Evolutionary conservation across 179 eudicot genomes (phyloP), one percentile per base, ranked within the genome.

Genomic region (Carnegiea gigantea): DNA sequence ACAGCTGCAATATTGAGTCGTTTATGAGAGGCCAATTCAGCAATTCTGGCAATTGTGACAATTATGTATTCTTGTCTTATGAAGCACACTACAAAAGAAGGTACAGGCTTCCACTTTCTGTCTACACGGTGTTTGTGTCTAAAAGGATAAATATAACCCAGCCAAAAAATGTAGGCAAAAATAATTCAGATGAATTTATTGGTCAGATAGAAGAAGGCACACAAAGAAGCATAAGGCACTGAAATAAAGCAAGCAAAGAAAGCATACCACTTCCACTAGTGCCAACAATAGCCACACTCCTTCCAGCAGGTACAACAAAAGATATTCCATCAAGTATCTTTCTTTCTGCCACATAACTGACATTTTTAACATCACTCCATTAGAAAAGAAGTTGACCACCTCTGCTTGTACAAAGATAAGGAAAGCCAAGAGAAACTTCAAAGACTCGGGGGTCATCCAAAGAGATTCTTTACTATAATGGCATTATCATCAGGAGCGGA

Each of bases 181-280:
- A 49, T 13, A 33, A 33, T 33, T 33, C 36, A 65, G 4, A 24
- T 65, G 36, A 65, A 28, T 12, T 24, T 28, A 65, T 24, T 65
- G 38, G 44, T 26, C 49, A 59, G 36, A 40, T 40, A 7, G 44
- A 40, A 40, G 7, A 40, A 70, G 73, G 23, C 6, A 38, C 36
- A 23, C 40, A 60, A 60, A 54, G 18, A 36, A 76, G 57, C 67
- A 70, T 49, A 51, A 20, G 38, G 44, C 11, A 28, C 10, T 15
- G 59, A 81, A 75, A 75, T 30, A 38, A 36, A 86, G 70, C 60
- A 64, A n/a, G 30, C 17, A 74, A 78, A 36, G 67, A 14, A 80
- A 85, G 78, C 79, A 89, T 95, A 95, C 99, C 99, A 87, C 99
- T 95, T 83, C 99, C 99, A 87, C 99, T 95, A 53, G 99, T 95